Base-by-base conservation (phyloP, 352 stramenopile species). In the Aphanomyces invadans region DNA sequence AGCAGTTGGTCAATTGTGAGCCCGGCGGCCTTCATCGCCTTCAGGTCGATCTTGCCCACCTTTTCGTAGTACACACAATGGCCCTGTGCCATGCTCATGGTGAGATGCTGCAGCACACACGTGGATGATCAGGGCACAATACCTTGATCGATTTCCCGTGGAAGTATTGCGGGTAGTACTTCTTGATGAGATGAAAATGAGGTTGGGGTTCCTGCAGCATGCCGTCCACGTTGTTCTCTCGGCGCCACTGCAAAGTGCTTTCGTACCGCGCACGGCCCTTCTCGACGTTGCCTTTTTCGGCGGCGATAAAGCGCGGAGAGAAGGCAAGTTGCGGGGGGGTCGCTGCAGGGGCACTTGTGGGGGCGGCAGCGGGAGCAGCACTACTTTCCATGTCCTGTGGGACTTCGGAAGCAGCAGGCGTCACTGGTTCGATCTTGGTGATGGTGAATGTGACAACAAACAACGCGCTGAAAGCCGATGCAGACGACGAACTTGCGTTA, bases 101-200 rank as follows among this genome's bases (percentile, higher is more conserved):
- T 15, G 29, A 61, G 7, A 5, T 21, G n/a, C n/a, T n/a, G n/a
- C n/a, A n/a, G n/a, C n/a, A n/a, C n/a, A n/a, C n/a, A n/a, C n/a
- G n/a, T n/a, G n/a, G n/a, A n/a, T n/a, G n/a, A n/a, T n/a, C n/a
- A n/a, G n/a, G n/a, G n/a, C n/a, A n/a, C n/a, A n/a, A n/a, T 62
- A 68, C 71, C n/a, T 77, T 83, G 45, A 88, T 90, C 48, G 86
- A 90, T 23, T 79, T 79, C 5, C 87, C 87, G 66, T 95, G 89
- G 51, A 95, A 95, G 69, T 86, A 97, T 69, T 97, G 89, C 15
- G 89, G 89, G 53, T 97, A 97, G 62, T 95, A 92, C 68, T 89
- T 83, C 74, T 97, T 97, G 79, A 97, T 96, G 4, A 76, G 81
- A 26, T 89, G 77, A 65, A 95, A 97, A 21, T 81, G 86, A 26